Conservation (phyloP, 306 rosid genomes). For the Castanospermum australe region DNA sequence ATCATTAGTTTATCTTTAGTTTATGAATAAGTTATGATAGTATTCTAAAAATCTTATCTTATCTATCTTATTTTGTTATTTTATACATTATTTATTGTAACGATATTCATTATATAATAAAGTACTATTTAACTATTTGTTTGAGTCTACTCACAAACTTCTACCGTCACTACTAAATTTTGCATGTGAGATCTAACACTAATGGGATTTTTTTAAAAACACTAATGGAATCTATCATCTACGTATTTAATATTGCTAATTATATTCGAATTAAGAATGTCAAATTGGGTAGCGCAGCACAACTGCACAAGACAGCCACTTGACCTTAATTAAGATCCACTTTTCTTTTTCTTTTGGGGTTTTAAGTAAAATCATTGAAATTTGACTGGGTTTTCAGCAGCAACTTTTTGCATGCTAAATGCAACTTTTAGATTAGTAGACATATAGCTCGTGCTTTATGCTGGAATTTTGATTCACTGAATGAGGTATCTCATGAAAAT, state of each 20-base stretch:
- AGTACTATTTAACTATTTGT: too few relatives aligned
- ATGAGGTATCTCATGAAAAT: background rate
- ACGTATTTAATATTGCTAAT: background rate
- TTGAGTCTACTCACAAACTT: too few relatives aligned
- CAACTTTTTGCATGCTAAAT: conserved; percentile 9
- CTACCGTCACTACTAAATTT: too few relatives aligned
- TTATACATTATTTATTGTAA: too few relatives aligned
- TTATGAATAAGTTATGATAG: too few relatives aligned
- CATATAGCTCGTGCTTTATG: background rate
- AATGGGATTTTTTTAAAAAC: background rate
- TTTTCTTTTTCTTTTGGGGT: background rate
- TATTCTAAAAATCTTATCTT: too few relatives aligned
- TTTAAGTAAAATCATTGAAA: background rate
- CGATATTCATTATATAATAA: too few relatives aligned
- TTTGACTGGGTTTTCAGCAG: background rate
- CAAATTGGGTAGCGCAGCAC: conserved; percentile 14
- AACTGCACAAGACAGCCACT: conserved; percentile 29
- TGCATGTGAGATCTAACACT: too few relatives aligned
- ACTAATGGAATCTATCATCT: background rate
- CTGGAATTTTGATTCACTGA: conserved; percentile 5
- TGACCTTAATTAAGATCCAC: background rate
- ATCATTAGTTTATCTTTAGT: too few relatives aligned
- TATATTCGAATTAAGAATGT: conserved; percentile 11
- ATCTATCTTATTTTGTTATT: too few relatives aligned
- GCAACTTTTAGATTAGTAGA: conserved; percentile 2